A percentile compares a stretch with the other conserved stretches of the same genome.
Evolutionary conservation across 148 eudicot genomes (phyloP).

Genomic region (Spergularia marina): DNA sequence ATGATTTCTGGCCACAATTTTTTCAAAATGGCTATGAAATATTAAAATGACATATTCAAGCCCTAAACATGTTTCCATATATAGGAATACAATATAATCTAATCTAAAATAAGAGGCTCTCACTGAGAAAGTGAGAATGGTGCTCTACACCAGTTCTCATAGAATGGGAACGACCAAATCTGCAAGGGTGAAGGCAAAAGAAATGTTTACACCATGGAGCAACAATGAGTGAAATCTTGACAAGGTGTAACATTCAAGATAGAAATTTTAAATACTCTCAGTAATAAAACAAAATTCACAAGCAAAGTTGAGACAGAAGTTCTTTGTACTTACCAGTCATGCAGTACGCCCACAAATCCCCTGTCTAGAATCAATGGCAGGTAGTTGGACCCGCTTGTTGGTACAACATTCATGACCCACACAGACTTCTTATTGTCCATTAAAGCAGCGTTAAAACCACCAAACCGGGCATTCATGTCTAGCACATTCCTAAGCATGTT

Average conservation of each 20-base stretch:
- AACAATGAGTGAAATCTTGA: neutral
- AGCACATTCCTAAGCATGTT: constrained; percentile 92
- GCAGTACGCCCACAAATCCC: constrained; percentile 79
- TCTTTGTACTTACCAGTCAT: constrained; percentile 64
- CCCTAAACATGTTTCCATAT: no score
- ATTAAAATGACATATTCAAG: no score
- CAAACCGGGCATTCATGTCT: constrained; percentile 90
- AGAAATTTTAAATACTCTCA: no score
- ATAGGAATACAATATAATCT: no score
- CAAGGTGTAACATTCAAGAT: neutral
- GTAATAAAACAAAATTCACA: neutral
- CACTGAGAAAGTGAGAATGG: no score
- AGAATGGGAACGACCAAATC: no score
- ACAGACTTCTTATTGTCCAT: constrained; percentile 74
- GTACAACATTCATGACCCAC: constrained; percentile 97
- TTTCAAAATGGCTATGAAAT: no score
- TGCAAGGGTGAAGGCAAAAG: no score
- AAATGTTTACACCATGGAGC: no score
- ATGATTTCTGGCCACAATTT: no score
- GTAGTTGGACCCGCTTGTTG: constrained; percentile 61
- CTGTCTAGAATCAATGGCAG: constrained; percentile 80
- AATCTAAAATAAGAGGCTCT: no score
- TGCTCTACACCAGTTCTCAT: no score
- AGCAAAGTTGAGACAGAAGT: constrained; percentile 7
- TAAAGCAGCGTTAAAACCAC: constrained; percentile 79